A percentile compares a stretch with the other conserved stretches of the same genome.
phyloP scores from a whole-genome alignment of 2,329 filamentous ascomycete genomes.

The Alternaria atra region DNA sequence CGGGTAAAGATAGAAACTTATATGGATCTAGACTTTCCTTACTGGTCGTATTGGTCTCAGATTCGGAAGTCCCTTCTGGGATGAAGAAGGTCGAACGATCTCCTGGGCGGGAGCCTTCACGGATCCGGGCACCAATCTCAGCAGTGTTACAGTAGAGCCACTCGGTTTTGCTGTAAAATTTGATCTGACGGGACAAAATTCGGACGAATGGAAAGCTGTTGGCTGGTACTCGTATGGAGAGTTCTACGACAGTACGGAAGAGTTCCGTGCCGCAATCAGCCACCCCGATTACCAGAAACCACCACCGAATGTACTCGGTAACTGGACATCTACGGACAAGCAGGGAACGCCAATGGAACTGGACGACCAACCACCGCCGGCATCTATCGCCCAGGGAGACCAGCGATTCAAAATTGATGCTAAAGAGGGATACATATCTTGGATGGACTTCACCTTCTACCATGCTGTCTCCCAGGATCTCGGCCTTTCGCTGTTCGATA shows the following conservation, averaged over 20 bases:
- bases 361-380: conserved; percentile 64
- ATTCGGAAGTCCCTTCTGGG: conserved; percentile 40
- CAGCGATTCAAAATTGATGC: conserved; percentile 56
- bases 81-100: conserved; percentile 53
- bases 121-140: conserved; percentile 50
- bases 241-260: conserved; percentile 62
- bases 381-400: conserved; percentile 56
- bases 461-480: conserved; percentile 60
- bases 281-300: conserved; percentile 56
- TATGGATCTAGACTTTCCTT: conserved; percentile 18
- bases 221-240: conserved; percentile 65
- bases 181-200: conserved; percentile 62
- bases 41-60: conserved; percentile 26
- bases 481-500: conserved; percentile 61
- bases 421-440: conserved; percentile 58
- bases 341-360: conserved; percentile 52
- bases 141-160: conserved; percentile 57
- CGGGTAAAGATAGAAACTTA: not conserved
- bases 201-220: conserved; percentile 60
- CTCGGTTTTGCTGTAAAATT: conserved; percentile 54
- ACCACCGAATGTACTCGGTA: conserved; percentile 59
- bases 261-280: conserved; percentile 58
- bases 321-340: conserved; percentile 57
- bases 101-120: conserved; percentile 61
- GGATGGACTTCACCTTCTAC: conserved; percentile 65